Evolutionary conservation across 2,329 filamentous ascomycete species (phyloP).

Genomic region (Alternaria sp.): DNA sequence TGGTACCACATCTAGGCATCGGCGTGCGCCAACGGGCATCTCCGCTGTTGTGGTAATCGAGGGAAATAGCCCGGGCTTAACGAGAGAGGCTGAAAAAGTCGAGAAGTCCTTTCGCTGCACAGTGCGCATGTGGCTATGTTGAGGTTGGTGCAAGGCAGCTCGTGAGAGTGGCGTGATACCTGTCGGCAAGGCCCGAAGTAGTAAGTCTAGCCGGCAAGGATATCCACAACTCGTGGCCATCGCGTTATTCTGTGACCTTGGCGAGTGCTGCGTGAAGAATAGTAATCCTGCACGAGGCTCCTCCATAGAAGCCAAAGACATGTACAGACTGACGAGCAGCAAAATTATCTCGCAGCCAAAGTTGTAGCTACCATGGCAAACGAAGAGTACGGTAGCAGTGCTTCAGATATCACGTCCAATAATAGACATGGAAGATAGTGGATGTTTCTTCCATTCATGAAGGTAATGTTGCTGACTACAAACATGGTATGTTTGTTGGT

Average conservation of each 20-base stretch:
- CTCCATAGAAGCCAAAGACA: not conserved
- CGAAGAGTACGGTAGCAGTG: not conserved
- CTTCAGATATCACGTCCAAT: not conserved
- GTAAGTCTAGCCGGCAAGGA: not conserved
- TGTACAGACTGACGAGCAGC: not conserved
- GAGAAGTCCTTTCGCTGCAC: conserved; percentile 10
- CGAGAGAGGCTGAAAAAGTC: conserved; percentile 2
- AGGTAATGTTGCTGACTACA: not conserved
- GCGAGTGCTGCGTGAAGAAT: not conserved
- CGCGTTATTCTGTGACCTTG: not conserved
- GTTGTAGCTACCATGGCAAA: not conserved
- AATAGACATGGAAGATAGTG: not conserved
- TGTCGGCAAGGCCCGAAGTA: conserved; percentile 1
- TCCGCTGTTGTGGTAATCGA: conserved; percentile 21
- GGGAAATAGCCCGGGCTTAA: conserved; percentile 14
- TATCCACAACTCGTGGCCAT: not conserved
- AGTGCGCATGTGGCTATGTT: conserved; percentile 15
- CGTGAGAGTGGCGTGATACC: conserved; percentile 29
- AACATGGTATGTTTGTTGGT: not conserved
- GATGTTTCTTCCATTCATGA: not conserved
- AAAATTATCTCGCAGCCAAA: not conserved
- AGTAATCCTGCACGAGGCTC: not conserved
- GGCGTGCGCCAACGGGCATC: conserved; percentile 17
- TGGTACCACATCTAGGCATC: not conserved
- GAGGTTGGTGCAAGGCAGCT: conserved; percentile 5